These are phyloP conservation scores for Dioscorea dumetorum DNA, from an alignment of 106 monocot species.

Conservation along the genomic window DNA sequence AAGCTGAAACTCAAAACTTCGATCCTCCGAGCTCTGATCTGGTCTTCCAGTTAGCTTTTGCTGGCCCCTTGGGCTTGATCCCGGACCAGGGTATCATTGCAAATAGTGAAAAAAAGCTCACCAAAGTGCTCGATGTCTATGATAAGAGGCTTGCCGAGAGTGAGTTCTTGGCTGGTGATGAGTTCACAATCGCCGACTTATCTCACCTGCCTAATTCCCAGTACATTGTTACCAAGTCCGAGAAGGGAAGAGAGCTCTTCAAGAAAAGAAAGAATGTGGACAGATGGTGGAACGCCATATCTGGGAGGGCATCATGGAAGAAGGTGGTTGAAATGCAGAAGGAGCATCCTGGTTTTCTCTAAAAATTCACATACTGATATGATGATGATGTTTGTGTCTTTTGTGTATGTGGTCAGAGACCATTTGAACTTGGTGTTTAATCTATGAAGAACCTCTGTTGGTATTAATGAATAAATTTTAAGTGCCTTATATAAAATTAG, in stretches of 20 bases:
- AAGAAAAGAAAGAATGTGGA: conserved; percentile 44
- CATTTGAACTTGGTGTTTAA: too few species aligned
- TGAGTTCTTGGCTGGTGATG: conserved; percentile 51
- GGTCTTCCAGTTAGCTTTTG: conserved; percentile 56
- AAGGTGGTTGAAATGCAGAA: conserved; percentile 34
- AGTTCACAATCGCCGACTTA: conserved; percentile 61
- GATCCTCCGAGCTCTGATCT: conserved; percentile 41
- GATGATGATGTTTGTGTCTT: too few species aligned
- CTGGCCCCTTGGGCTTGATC: neutral
- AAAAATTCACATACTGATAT: too few species aligned
- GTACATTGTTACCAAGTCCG: conserved; percentile 22
- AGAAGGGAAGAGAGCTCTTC: conserved; percentile 26
- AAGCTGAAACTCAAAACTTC: conserved; percentile 20
- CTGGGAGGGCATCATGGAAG: conserved; percentile 44
- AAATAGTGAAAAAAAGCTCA: conserved; percentile 22
- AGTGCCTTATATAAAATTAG: too few species aligned
- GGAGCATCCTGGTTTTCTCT: neutral
- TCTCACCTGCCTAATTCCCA: conserved; percentile 61
- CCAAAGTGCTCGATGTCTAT: conserved; percentile 50
- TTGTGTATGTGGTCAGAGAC: too few species aligned
- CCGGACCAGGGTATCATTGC: conserved; percentile 7
- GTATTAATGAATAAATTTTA: too few species aligned
- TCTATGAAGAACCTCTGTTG: too few species aligned
- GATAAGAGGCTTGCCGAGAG: conserved; percentile 42
- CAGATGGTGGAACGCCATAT: conserved; percentile 81